These are phyloP conservation scores for Neonectria hederae DNA, from an alignment of 2,329 filamentous ascomycete species.

Conservation along the genomic window DNA sequence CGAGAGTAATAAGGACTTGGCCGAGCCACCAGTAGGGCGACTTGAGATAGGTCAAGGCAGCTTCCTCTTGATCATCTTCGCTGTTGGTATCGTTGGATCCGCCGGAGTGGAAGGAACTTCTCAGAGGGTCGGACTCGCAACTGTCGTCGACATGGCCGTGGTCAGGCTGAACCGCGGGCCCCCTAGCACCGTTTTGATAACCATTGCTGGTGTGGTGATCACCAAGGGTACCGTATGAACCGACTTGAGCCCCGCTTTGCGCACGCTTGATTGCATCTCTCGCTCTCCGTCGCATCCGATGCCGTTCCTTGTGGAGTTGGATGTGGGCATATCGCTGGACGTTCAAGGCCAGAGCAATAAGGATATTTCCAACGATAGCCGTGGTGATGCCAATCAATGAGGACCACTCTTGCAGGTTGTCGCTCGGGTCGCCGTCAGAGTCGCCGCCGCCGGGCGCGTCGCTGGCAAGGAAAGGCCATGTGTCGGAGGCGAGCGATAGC, in stretches of 20 bases:
- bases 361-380: constrained; percentile 89
- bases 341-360: constrained; percentile 95
- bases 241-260: constrained; percentile 43
- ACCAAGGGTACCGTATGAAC: constrained; percentile 49
- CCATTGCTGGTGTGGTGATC: constrained; percentile 33
- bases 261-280: constrained; percentile 62
- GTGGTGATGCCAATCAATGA: constrained; percentile 94
- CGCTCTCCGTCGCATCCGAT: constrained; percentile 64
- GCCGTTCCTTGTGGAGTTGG: constrained; percentile 76
- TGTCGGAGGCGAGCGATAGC: constrained; percentile 31
- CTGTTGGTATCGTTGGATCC: constrained; percentile 38
- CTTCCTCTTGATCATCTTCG: constrained; percentile 47
- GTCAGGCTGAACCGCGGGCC: constrained; percentile 23
- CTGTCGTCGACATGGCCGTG: constrained; percentile 49
- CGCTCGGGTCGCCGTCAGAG: constrained; percentile 50
- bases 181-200: constrained; percentile 31
- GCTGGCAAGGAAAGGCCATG: constrained; percentile 28
- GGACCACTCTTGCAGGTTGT: constrained; percentile 78
- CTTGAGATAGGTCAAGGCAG: constrained; percentile 78
- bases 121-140: constrained; percentile 62
- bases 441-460: constrained; percentile 29
- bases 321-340: constrained; percentile 97
- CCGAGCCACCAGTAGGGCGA: constrained; percentile 98
- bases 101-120: constrained; percentile 58
- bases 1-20: constrained; percentile 89